Conservation (phyloP, 148 eudicot species). For the Heliamphora exappendiculata region DNA sequence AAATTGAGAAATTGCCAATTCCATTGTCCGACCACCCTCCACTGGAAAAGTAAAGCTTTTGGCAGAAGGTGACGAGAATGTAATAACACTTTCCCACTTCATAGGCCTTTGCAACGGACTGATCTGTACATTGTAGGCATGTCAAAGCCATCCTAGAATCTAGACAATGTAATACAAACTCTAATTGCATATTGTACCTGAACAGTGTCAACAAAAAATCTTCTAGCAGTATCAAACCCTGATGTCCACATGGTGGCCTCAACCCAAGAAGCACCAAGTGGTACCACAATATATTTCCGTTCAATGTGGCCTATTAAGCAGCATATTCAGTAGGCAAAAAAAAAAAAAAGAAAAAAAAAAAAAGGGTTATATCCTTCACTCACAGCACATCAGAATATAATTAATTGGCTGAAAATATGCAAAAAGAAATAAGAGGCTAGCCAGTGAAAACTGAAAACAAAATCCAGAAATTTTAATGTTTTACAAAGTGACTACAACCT, state of each 20-base stretch:
- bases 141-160: constrained; percentile 14
- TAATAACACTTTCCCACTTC: constrained; percentile 74
- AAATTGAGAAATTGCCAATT: constrained; percentile 85
- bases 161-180: constrained; percentile 7
- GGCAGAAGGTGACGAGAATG: constrained; percentile 82
- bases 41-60: constrained; percentile 80
- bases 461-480: not conserved
- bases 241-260: constrained; percentile 91
- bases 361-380: not conserved
- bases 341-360: not conserved
- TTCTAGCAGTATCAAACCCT: constrained; percentile 82
- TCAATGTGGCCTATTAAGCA: constrained; percentile 65
- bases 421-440: not conserved
- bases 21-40: constrained; percentile 89
- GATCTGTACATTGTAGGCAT: constrained; percentile 41
- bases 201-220: constrained; percentile 71
- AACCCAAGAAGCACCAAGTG: constrained; percentile 93
- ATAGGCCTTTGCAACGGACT: constrained; percentile 86
- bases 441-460: constrained; percentile 7
- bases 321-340: not conserved
- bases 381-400: not conserved
- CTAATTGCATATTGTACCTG: constrained; percentile 48
- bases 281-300: constrained; percentile 82
- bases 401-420: not conserved
- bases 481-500: not conserved